Evolutionary conservation across 163 green algal species (phyloP), one percentile per base, ranked within the genome.

Genomic region (Scenedesmus sp.): DNA sequence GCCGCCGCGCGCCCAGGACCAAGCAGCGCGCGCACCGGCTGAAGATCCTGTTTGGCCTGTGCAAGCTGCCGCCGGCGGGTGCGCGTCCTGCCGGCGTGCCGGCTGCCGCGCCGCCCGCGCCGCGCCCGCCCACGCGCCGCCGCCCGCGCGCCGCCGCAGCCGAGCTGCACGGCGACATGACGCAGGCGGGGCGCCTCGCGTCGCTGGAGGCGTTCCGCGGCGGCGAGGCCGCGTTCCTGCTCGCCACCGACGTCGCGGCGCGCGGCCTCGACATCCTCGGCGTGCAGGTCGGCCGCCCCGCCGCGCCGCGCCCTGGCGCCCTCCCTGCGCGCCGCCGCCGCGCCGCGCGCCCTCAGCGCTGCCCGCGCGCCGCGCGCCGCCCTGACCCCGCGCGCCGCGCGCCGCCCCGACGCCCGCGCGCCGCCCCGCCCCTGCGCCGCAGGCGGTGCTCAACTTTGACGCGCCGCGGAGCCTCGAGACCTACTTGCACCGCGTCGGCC

Each of bases 161-260:
- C 3, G 96, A 99, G 88, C 93, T 99, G 45, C 97, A 99, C 82
- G 96, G 96, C 58, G 93, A 99, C 87, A 97, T 99, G 92, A 97
- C 92, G 2, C 89, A 94, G 86, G 90, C 96, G 1, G 91, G 92
- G 29, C 86, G 96, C 5, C 87, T 99, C 34, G 91, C 98, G 75
- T 91, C 82, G 6, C 85, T 98, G 60, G 95, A 97, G 84, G 60
- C 45, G 4, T 98, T 98, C 77, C 84, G 94, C 24, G 90, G 85
- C 57, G 90, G 91, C 4, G 87, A 95, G 63, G 87, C 82, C 1
- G 87, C 86, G 0, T 97, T 96, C 70, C 83, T 99, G 77, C 84
- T 99, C 58, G 93, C 93, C 14, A 99, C 97, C 5, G 97, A 99
- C 73, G 97, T 99, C 33, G 97, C 97, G n/a, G 94, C 96, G 0